Evolutionary conservation across 805 yeast genomes (phyloP), one percentile per base, ranked within the genome.

Genomic region (Candida patagonica): DNA sequence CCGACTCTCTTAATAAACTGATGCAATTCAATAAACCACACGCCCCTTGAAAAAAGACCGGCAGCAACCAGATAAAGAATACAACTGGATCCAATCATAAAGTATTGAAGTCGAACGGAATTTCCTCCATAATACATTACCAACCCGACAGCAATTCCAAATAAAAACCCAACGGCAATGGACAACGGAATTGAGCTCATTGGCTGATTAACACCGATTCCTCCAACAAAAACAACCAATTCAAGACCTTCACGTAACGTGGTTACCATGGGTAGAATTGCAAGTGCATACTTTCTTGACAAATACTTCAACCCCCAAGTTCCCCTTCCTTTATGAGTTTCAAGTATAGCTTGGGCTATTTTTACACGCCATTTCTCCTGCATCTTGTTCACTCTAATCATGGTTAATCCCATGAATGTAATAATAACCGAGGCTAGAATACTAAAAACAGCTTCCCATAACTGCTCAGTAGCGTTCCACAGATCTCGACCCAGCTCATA

Each of bases 191-290:
- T 70, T 0, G 86, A 73, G 0, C 74, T 55, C 9, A 74, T 55
- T 5, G 89, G 86, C 46, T 77, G 83, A 26, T 77, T 74, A 43
- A 83, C 75, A 17, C 86, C 86, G 31, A 87, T 78, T 21, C 96
- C 96, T 2, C 95, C 96, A 31, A 87, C 70, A 52, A 87, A 87
- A 2, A 87, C 92, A 26, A 87, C 87, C 0, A 95, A 95, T 59
- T 87, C 96, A 39, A 87, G 64, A 1, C 95, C 95, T 60, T 87
- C 96, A 55, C 96, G 73, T 37, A 87, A 63, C 3, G 94, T 79
- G 1, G 96, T 87, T 35, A 87, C 71, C 52, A 87, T 78, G 1
- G 96, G 96, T 30, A 86, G 62, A 26, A 86, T 66, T 44, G 80
- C 83, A 58, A 82, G 63, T 3, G 89, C 78, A 55, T 85, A 80